A percentile compares a stretch with the other conserved stretches of the same genome.
Conservation (phyloP, 352 stramenopile genomes). For the Phytopythium vexans region DNA sequence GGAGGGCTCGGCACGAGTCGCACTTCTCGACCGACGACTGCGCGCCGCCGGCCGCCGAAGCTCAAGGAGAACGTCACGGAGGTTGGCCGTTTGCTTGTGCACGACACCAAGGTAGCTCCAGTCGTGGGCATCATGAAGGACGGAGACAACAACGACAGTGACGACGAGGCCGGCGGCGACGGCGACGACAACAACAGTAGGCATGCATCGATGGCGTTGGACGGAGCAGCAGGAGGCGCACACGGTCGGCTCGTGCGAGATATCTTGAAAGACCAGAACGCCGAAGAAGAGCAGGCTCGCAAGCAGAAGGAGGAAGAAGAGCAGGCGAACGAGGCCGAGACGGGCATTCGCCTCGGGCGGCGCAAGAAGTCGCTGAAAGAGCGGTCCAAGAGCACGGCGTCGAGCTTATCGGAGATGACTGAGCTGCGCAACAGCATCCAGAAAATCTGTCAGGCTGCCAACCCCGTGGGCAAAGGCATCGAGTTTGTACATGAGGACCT, state of each 20-base stretch:
- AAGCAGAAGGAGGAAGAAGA: constrained; percentile 75
- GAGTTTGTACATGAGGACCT: constrained; percentile 94
- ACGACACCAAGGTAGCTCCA: constrained; percentile 78
- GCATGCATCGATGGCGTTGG: constrained; percentile 19
- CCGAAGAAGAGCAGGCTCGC: constrained; percentile 63
- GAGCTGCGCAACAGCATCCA: constrained; percentile 85
- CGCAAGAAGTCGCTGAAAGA: constrained; percentile 84
- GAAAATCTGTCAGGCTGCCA: constrained; percentile 89
- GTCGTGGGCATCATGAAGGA: constrained; percentile 83
- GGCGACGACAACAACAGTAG: constrained; percentile 31
- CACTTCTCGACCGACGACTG: constrained; percentile 79
- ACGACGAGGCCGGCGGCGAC: constrained; percentile 54
- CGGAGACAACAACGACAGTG: constrained; percentile 71
- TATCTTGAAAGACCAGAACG: constrained; percentile 78
- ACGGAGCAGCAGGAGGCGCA: constrained; percentile 28
- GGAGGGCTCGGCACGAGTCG: constrained; percentile 54
- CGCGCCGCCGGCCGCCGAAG: constrained; percentile 79
- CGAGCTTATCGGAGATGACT: constrained; percentile 70
- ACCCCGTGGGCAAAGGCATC: constrained; percentile 90
- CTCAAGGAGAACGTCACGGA: constrained; percentile 88
- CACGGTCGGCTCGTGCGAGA: constrained; percentile 81
- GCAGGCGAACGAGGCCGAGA: constrained; percentile 55
- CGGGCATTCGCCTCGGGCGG: constrained; percentile 65
- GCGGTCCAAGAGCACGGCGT: constrained; percentile 61
- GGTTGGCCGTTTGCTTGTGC: constrained; percentile 56